Conservation (phyloP, 2,329 filamentous ascomycete genomes). For the Rutstroemia sp. region DNA sequence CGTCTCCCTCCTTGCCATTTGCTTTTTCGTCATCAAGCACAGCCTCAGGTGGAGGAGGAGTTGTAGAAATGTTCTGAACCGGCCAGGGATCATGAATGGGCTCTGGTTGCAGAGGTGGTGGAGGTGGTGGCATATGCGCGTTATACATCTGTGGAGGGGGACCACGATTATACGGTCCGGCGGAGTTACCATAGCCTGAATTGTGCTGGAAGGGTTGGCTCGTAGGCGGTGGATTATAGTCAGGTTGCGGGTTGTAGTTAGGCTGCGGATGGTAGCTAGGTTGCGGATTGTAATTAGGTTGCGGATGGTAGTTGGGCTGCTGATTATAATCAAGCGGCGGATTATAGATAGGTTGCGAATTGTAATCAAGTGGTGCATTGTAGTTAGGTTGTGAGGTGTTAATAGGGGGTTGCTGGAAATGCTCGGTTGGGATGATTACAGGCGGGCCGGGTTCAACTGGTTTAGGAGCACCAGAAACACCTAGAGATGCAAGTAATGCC, state of each 20-base stretch:
- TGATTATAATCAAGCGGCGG: constrained; percentile 2
- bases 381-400: constrained; percentile 1
- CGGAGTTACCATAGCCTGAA: constrained; percentile 26
- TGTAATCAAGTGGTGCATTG: background rate
- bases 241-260: constrained; percentile 17
- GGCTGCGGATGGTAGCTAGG: constrained; percentile 22
- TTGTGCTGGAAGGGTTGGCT: constrained; percentile 22
- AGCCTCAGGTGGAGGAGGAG: constrained; percentile 3
- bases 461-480: constrained; percentile 31
- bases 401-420: background rate
- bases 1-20: background rate
- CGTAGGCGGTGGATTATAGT: background rate
- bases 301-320: constrained; percentile 18
- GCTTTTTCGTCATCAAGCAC: background rate
- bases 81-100: constrained; percentile 5
- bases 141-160: constrained; percentile 12
- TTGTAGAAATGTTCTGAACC: constrained; percentile 5
- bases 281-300: constrained; percentile 19
- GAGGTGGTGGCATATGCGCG: background rate
- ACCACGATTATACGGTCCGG: constrained; percentile 20
- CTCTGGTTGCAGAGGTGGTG: constrained; percentile 2
- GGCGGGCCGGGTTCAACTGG: constrained; percentile 20
- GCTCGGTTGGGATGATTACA: constrained; percentile 4
- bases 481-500: constrained; percentile 29
- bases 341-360: background rate